Evolutionary conservation across 805 yeast species (phyloP).

Genomic region (Ogataea nonfermentans): DNA sequence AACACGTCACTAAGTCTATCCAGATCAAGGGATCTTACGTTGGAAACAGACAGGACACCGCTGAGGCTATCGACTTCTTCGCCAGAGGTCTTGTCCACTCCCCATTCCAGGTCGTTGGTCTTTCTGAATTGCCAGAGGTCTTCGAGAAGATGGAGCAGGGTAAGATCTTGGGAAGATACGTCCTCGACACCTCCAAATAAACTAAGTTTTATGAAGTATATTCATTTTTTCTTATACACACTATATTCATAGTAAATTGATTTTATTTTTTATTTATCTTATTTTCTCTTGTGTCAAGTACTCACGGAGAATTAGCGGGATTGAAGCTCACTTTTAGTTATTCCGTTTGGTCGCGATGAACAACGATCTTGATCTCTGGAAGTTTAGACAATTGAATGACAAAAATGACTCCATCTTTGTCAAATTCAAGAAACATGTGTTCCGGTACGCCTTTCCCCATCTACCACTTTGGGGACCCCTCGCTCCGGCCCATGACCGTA

Average conservation of each 20-base stretch:
- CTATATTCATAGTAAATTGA: too few species aligned
- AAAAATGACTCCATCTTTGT: conserved; percentile 23
- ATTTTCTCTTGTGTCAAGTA: too few species aligned
- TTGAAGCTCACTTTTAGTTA: not conserved
- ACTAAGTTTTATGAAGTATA: not conserved
- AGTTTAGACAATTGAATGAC: conserved; percentile 25
- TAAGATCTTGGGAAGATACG: conserved; percentile 84
- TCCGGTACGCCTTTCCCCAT: conserved; percentile 31
- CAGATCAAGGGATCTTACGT: conserved; percentile 80
- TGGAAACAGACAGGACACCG: conserved; percentile 85
- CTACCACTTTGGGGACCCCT: conserved; percentile 34
- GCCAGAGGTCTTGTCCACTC: conserved; percentile 62
- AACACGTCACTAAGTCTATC: conserved; percentile 70
- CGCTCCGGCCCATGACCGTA: conserved; percentile 37
- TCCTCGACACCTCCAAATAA: conserved; percentile 71
- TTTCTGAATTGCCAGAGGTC: conserved; percentile 66
- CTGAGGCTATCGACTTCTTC: conserved; percentile 73
- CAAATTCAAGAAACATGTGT: conserved; percentile 22
- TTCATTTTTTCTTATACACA: not conserved
- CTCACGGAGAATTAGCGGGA: too few species aligned
- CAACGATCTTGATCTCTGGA: conserved; percentile 14
- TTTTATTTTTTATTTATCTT: too few species aligned
- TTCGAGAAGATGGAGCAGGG: conserved; percentile 80
- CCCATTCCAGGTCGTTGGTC: conserved; percentile 70
- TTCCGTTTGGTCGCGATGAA: conserved; percentile 8